Conservation (phyloP, 2,329 filamentous ascomycete genomes). For the Biscogniauxia marginata region DNA sequence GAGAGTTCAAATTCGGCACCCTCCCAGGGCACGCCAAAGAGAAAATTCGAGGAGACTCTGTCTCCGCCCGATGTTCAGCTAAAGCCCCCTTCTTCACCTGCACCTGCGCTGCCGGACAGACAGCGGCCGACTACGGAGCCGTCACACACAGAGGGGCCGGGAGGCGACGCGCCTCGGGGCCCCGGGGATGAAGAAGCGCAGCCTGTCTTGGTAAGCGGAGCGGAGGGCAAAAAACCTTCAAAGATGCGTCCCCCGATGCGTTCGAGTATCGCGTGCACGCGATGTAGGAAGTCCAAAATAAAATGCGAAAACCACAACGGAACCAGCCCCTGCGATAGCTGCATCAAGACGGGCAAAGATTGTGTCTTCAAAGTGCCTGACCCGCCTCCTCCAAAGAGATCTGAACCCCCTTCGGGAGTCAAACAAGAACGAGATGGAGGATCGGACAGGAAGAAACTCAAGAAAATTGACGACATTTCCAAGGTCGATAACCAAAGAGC, state of each 20-base stretch:
- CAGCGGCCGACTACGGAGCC: slow-evolving; percentile 27
- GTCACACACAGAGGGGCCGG: slow-evolving; percentile 19
- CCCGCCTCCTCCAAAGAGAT: slow-evolving; percentile 41
- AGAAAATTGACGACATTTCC: slow-evolving; percentile 43
- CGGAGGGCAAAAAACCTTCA: slow-evolving; percentile 41
- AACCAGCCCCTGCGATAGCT: slow-evolving; percentile 70
- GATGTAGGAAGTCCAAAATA: slow-evolving; percentile 78
- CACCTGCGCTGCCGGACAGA: slow-evolving; percentile 24
- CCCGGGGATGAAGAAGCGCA: slow-evolving; percentile 32
- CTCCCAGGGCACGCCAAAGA: slow-evolving; percentile 35
- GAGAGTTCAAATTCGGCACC: slow-evolving; percentile 33
- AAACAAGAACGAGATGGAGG: slow-evolving; percentile 43
- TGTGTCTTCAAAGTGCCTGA: slow-evolving; percentile 65
- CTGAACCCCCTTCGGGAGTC: slow-evolving; percentile 35
- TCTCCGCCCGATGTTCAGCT: slow-evolving; percentile 29
- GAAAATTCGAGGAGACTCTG: slow-evolving; percentile 37
- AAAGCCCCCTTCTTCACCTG: slow-evolving; percentile 27
- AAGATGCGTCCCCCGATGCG: slow-evolving; percentile 59
- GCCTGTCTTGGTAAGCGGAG: slow-evolving; percentile 32
- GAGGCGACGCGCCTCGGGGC: slow-evolving; percentile 22
- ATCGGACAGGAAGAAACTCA: slow-evolving; percentile 50
- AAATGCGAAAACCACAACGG: slow-evolving; percentile 81
- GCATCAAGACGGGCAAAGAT: slow-evolving; percentile 67
- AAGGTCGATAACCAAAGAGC: slow-evolving; percentile 38
- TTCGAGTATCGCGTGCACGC: slow-evolving; percentile 75